These are phyloP conservation scores for Saccharomycopsis olivae DNA, from an alignment of 805 yeast genomes.

Conservation along the genomic window DNA sequence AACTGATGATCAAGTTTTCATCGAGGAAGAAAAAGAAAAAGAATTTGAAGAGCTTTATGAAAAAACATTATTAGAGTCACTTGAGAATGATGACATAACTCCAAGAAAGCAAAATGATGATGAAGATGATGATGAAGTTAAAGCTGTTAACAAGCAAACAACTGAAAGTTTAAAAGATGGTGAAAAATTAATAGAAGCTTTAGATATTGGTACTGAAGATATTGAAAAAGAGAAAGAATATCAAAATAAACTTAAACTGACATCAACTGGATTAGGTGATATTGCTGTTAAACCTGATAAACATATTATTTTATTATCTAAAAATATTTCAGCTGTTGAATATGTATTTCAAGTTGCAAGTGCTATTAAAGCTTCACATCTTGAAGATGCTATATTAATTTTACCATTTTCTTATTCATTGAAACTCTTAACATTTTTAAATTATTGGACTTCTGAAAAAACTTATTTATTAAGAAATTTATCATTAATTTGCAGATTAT, in stretches of 20 bases:
- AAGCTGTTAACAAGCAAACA: slow-evolving; percentile 70
- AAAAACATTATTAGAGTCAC: slow-evolving; percentile 57
- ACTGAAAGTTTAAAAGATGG: slow-evolving; percentile 90
- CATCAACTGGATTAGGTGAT: slow-evolving; percentile 25
- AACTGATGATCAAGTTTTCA: slow-evolving; percentile 89
- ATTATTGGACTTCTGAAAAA: slow-evolving; percentile 52
- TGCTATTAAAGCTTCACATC: slow-evolving; percentile 70
- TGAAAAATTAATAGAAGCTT: slow-evolving; percentile 83
- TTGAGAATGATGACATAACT: slow-evolving; percentile 48
- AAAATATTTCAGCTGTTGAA: slow-evolving; percentile 55
- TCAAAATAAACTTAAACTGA: slow-evolving; percentile 28
- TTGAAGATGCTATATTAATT: slow-evolving; percentile 87
- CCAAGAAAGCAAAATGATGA: slow-evolving; percentile 27
- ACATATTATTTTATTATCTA: slow-evolving; percentile 64
- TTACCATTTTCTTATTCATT: slow-evolving; percentile 80
- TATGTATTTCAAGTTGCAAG: slow-evolving; percentile 65
- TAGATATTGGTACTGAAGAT: slow-evolving; percentile 73
- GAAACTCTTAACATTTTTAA: slow-evolving; percentile 60
- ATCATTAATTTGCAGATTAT: slow-evolving; percentile 58
- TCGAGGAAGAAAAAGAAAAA: slow-evolving; percentile 93
- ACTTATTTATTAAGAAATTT: slow-evolving; percentile 40
- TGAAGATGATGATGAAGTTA: slow-evolving; percentile 42
- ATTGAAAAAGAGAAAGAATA: slow-evolving; percentile 46
- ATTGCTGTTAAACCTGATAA: slow-evolving; percentile 52
- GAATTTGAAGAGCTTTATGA: slow-evolving; percentile 92